A percentile compares a stretch with the other conserved stretches of the same genome.
Conservation (phyloP, 164 flowering plant genomes). For the Vitis riparia region DNA sequence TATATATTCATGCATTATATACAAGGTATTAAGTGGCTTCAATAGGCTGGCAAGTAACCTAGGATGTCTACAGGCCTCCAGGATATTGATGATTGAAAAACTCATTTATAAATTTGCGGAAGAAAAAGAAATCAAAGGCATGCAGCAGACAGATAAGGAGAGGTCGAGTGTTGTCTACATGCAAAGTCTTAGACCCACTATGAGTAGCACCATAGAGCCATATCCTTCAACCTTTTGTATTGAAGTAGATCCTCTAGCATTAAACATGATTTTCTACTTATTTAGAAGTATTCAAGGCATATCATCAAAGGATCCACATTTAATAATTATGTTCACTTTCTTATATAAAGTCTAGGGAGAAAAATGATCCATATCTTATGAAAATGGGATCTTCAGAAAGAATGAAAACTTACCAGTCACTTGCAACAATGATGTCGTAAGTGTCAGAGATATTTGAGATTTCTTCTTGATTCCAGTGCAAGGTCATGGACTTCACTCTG, state of each 20-base stretch:
- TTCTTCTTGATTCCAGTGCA: slow-evolving; percentile 76
- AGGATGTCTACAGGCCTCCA: slow-evolving; percentile 6
- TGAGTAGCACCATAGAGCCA: background rate
- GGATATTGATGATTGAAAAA: no score
- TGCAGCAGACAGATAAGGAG: background rate
- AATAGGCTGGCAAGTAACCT: slow-evolving; percentile 4
- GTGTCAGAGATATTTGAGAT: slow-evolving; percentile 26
- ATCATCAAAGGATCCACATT: background rate
- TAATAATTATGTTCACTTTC: background rate
- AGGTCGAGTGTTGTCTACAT: background rate
- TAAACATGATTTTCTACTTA: no score
- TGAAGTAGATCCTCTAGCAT: background rate
- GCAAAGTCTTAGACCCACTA: background rate
- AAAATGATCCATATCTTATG: background rate
- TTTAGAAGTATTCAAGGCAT: no score
- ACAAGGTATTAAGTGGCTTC: slow-evolving; percentile 2
- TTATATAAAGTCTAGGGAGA: background rate
- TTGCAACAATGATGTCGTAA: slow-evolving; percentile 65
- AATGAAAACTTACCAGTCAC: slow-evolving; percentile 55
- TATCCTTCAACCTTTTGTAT: background rate
- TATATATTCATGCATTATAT: slow-evolving; percentile 8
- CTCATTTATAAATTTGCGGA: no score
- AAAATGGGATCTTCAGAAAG: background rate
- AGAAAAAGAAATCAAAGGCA: background rate
- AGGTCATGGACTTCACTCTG: slow-evolving; percentile 50